phyloP scores from a whole-genome alignment of 352 stramenopile genomes.

The Plasmopara halstedii region DNA sequence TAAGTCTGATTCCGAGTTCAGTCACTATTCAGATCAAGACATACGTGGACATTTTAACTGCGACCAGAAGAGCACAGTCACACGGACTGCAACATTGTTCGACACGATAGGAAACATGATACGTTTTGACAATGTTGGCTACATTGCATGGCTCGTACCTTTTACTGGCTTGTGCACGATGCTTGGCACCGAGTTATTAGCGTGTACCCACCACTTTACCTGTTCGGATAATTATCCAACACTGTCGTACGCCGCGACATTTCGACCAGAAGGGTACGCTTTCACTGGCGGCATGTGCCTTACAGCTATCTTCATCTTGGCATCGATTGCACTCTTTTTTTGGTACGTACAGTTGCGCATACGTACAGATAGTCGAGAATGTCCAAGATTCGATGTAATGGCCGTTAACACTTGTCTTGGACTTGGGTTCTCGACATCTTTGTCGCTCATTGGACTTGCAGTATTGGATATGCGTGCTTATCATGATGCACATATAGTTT shows the following conservation, averaged over 20 bases:
- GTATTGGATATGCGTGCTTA: slow-evolving; percentile 70
- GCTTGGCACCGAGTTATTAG: slow-evolving; percentile 56
- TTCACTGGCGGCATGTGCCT: slow-evolving; percentile 77
- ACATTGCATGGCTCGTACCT: slow-evolving; percentile 65
- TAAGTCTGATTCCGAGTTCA: slow-evolving; percentile 6
- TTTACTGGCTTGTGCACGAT: slow-evolving; percentile 67
- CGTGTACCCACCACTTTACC: slow-evolving; percentile 65
- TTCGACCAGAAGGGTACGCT: slow-evolving; percentile 51
- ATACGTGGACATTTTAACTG: background rate
- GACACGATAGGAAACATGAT: slow-evolving; percentile 9
- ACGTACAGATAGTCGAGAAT: background rate
- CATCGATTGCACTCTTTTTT: slow-evolving; percentile 46
- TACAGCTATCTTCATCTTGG: slow-evolving; percentile 69
- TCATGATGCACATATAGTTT: slow-evolving; percentile 64
- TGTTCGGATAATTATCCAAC: slow-evolving; percentile 71
- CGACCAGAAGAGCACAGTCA: too few relatives aligned
- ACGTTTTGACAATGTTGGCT: slow-evolving; percentile 47
- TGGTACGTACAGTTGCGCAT: slow-evolving; percentile 61
- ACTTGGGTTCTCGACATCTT: slow-evolving; percentile 21
- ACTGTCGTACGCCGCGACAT: slow-evolving; percentile 78
- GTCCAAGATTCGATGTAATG: slow-evolving; percentile 3
- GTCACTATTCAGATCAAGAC: slow-evolving; percentile 1
- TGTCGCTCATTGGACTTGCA: slow-evolving; percentile 57
- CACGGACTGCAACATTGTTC: background rate
- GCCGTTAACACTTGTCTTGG: slow-evolving; percentile 21